Evolutionary conservation across 768 basidiomycete genomes (phyloP).

Genomic region (Symmetrospora coprosmae): DNA sequence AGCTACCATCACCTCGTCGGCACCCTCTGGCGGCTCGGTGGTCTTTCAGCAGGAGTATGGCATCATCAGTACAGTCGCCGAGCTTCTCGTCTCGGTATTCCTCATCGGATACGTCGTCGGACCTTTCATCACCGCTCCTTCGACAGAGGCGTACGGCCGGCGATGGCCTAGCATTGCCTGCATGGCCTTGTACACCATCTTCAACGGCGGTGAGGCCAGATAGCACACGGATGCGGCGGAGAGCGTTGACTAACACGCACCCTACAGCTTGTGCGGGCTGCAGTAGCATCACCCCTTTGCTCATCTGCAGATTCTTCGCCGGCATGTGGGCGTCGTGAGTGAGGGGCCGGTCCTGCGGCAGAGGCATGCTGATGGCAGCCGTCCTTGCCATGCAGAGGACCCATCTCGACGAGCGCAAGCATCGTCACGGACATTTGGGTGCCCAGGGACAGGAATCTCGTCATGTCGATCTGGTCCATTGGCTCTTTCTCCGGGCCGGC

Average conservation of each 20-base stretch:
- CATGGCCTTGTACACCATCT: slow-evolving; percentile 14
- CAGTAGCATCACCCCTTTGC: background rate
- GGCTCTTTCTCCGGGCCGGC: slow-evolving; percentile 1
- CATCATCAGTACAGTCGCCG: background rate
- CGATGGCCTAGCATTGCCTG: background rate
- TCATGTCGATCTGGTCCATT: slow-evolving; percentile 8
- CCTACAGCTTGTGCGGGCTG: slow-evolving; percentile 4
- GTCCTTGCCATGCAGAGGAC: too few species aligned
- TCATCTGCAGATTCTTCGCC: slow-evolving; percentile 14
- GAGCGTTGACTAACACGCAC: background rate
- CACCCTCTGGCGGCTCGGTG: background rate
- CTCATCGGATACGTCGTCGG: slow-evolving; percentile 14
- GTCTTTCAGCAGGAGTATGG: background rate
- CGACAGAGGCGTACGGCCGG: slow-evolving; percentile 11
- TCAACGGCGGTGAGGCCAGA: slow-evolving; percentile 8
- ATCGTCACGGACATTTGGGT: slow-evolving; percentile 5
- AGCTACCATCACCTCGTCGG: slow-evolving; percentile 16
- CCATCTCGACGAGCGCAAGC: background rate
- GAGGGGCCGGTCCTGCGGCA: too few species aligned
- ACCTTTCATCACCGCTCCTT: slow-evolving; percentile 7
- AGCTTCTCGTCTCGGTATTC: slow-evolving; percentile 2
- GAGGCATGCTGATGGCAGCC: too few species aligned
- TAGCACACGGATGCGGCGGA: background rate
- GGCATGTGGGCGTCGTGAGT: slow-evolving; percentile 10
- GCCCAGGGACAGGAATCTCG: slow-evolving; percentile 2